These are phyloP conservation scores for Boletus vinaceobasis DNA, from an alignment of 768 basidiomycete species.

Conservation along the genomic window DNA sequence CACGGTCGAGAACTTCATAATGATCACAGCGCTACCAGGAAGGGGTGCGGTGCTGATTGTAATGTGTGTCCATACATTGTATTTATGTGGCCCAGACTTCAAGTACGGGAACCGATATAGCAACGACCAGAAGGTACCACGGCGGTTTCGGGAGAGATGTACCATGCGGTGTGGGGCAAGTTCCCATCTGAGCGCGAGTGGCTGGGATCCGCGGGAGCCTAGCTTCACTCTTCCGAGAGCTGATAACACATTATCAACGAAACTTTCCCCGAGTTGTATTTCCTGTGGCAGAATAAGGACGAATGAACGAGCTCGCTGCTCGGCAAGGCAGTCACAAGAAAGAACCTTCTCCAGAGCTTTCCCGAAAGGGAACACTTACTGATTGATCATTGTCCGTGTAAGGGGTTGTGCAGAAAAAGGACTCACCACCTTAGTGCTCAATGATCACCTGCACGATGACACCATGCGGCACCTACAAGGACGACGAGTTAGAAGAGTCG, in stretches of 20 bases:
- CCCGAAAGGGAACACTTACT: background rate
- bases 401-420: background rate
- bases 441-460: background rate
- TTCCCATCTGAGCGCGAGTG: background rate
- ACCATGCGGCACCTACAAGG: background rate
- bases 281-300: background rate
- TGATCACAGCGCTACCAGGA: background rate
- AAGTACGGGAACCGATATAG: background rate
- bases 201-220: background rate
- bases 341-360: background rate
- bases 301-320: background rate
- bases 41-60: background rate
- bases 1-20: slow-evolving; percentile 15
- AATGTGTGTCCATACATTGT: background rate
- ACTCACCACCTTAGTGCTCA: background rate
- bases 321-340: background rate
- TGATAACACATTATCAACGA: background rate
- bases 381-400: background rate
- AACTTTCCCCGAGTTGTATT: background rate
- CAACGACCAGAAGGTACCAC: background rate
- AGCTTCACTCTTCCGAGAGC: background rate
- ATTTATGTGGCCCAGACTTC: slow-evolving; percentile 10
- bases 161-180: slow-evolving; percentile 7
- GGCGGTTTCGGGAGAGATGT: background rate
- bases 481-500: background rate